Conservation (phyloP, 306 rosid genomes). For the Acacia crassicarpa region DNA sequence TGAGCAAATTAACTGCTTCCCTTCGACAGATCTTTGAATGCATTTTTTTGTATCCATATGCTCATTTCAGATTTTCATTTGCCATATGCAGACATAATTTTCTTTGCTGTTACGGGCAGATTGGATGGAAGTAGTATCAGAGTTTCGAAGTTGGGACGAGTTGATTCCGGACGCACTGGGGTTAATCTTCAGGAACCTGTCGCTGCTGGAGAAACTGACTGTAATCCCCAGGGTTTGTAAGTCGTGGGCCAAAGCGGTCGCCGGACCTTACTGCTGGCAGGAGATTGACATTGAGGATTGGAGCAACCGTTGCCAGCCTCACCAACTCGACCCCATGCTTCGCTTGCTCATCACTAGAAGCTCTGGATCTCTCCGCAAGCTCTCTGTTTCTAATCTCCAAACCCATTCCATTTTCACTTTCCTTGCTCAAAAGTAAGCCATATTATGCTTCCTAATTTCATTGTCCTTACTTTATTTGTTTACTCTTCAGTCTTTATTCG, state of each 20-base stretch:
- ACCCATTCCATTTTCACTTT: slow-evolving; percentile 46
- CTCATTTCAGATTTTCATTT: neutral
- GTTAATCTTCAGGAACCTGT: slow-evolving; percentile 73
- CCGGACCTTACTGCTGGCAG: slow-evolving; percentile 96
- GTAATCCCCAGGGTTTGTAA: slow-evolving; percentile 91
- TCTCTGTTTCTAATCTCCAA: slow-evolving; percentile 72
- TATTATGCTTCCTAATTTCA: neutral
- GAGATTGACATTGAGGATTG: slow-evolving; percentile 93
- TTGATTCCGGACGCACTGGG: slow-evolving; percentile 90
- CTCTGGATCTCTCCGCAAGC: slow-evolving; percentile 78
- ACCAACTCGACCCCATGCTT: slow-evolving; percentile 69
- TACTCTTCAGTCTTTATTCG: neutral
- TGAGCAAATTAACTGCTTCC: neutral
- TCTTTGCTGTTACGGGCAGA: slow-evolving; percentile 21
- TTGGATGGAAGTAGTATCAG: slow-evolving; percentile 64
- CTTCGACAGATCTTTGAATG: neutral
- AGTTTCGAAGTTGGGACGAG: slow-evolving; percentile 83
- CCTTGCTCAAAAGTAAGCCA: slow-evolving; percentile 62
- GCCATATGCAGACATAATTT: neutral
- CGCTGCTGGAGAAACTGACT: slow-evolving; percentile 72
- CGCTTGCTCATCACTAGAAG: slow-evolving; percentile 72
- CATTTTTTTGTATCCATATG: neutral
- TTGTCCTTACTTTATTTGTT: neutral
- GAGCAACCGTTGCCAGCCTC: slow-evolving; percentile 63
- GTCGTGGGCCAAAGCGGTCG: slow-evolving; percentile 83